These are phyloP conservation scores for Ceratobasidium sp. DNA, from an alignment of 1,284 basidiomycete species.

Conservation along the genomic window DNA sequence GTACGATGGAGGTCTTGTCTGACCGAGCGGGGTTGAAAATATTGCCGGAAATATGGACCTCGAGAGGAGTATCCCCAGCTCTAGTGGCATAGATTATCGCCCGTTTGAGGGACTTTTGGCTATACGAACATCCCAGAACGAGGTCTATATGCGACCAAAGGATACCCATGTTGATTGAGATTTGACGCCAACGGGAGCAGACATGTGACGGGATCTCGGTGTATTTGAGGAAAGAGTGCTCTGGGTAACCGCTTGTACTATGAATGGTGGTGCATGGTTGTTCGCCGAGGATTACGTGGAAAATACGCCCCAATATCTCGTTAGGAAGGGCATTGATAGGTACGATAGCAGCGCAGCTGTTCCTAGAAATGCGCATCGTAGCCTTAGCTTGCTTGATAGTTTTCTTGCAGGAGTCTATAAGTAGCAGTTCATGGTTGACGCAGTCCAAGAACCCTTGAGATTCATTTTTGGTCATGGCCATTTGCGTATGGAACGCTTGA, in stretches of 20 bases:
- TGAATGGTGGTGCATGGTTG: not conserved
- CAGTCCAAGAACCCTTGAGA: not conserved
- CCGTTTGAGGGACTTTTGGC: not conserved
- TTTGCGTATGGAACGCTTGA: not conserved
- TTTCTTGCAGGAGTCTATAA: not conserved
- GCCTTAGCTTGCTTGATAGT: not conserved
- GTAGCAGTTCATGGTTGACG: not conserved
- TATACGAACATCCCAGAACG: not conserved
- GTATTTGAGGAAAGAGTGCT: not conserved
- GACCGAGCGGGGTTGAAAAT: not conserved
- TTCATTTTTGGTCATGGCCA: not conserved
- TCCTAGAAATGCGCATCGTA: not conserved
- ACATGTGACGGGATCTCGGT: not conserved
- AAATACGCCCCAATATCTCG: constrained; percentile 15
- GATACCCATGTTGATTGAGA: not conserved
- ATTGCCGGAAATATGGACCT: not conserved
- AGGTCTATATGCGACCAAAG: constrained; percentile 16
- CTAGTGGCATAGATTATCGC: not conserved
- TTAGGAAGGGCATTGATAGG: constrained; percentile 2
- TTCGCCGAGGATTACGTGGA: not conserved
- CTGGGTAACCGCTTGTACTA: not conserved
- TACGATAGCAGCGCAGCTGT: not conserved
- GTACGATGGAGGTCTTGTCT: too few relatives aligned
- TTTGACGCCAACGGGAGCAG: constrained; percentile 5
- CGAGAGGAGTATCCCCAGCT: not conserved